Conservation (phyloP, 73 alveolate species). For the Uronychia binucleata region DNA sequence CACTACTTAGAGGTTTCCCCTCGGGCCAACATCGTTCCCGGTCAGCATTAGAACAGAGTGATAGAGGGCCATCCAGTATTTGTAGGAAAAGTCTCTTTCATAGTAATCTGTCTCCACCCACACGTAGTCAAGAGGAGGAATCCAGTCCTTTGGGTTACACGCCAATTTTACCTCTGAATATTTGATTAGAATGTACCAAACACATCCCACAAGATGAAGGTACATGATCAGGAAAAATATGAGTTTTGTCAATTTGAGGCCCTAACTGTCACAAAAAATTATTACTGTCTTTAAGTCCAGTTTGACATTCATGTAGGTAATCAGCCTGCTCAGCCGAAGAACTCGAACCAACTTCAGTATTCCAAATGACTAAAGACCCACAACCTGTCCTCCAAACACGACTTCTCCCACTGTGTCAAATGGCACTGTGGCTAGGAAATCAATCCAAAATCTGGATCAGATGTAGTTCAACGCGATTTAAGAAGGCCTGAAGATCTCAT, state of each 20-base stretch:
- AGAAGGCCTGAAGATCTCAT: constrained; percentile 50
- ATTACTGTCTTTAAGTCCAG: neutral
- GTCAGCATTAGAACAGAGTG: constrained; percentile 53
- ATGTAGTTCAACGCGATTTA: constrained; percentile 59
- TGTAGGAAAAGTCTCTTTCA: neutral
- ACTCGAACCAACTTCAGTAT: constrained; percentile 16
- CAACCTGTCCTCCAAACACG: neutral
- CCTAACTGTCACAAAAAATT: neutral
- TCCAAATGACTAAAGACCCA: neutral
- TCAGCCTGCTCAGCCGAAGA: constrained; percentile 4
- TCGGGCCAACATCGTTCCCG: constrained; percentile 72
- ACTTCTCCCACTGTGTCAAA: constrained; percentile 34
- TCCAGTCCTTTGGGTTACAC: constrained; percentile 16
- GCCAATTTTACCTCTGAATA: neutral
- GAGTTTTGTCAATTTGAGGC: constrained; percentile 20
- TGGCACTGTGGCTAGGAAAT: constrained; percentile 74
- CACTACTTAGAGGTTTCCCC: constrained; percentile 30
- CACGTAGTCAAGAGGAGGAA: constrained; percentile 39
- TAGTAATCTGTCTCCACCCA: constrained; percentile 2
- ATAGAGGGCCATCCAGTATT: constrained; percentile 47
- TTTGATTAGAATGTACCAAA: constrained; percentile 19
- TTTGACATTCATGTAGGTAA: constrained; percentile 9
- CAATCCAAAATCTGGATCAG: constrained; percentile 72
- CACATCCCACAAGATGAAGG: constrained; percentile 28
- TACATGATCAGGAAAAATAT: constrained; percentile 41